phyloP scores from a whole-genome alignment of 78 protist genomes.

The Parvularia atlantis region DNA sequence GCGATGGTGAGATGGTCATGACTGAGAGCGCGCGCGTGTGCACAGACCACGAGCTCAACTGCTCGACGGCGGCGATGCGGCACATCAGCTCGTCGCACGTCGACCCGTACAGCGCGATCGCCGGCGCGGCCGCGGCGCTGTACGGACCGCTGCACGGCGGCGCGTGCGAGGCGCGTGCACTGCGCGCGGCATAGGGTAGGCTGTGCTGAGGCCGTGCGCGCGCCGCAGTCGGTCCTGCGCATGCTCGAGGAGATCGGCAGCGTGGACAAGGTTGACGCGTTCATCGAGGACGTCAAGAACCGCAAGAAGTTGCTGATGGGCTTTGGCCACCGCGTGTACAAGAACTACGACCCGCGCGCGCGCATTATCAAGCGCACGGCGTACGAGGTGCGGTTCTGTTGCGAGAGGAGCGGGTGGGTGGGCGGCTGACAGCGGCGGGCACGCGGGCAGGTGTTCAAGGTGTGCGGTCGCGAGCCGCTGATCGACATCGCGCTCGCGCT shows the following conservation, averaged over 20 bases:
- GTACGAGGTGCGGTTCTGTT: constrained; percentile 11
- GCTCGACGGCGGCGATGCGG: constrained; percentile 70
- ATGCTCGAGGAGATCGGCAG: constrained; percentile 64
- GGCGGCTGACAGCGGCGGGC: too few species aligned
- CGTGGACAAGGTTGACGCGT: constrained; percentile 35
- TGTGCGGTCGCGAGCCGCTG: constrained; percentile 27
- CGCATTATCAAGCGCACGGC: constrained; percentile 31
- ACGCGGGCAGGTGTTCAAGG: neutral
- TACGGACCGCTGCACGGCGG: constrained; percentile 82
- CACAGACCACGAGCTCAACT: constrained; percentile 73
- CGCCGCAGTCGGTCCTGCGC: constrained; percentile 53
- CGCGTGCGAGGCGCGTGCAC: constrained; percentile 42
- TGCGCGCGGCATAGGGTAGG: too few species aligned
- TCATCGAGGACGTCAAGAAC: constrained; percentile 32
- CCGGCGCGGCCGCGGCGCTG: constrained; percentile 57
- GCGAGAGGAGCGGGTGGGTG: neutral
- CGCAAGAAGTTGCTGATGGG: constrained; percentile 57
- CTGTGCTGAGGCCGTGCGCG: too few species aligned
- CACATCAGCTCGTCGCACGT: constrained; percentile 34
- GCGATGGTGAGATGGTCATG: too few species aligned
- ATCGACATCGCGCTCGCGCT: constrained; percentile 51
- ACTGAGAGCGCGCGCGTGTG: too few species aligned
- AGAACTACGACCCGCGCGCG: constrained; percentile 70
- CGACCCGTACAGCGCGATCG: constrained; percentile 50
- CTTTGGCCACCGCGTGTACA: constrained; percentile 75